Base-by-base conservation (phyloP, 2,329 filamentous ascomycete genomes). In the Colletotrichum sp. region DNA sequence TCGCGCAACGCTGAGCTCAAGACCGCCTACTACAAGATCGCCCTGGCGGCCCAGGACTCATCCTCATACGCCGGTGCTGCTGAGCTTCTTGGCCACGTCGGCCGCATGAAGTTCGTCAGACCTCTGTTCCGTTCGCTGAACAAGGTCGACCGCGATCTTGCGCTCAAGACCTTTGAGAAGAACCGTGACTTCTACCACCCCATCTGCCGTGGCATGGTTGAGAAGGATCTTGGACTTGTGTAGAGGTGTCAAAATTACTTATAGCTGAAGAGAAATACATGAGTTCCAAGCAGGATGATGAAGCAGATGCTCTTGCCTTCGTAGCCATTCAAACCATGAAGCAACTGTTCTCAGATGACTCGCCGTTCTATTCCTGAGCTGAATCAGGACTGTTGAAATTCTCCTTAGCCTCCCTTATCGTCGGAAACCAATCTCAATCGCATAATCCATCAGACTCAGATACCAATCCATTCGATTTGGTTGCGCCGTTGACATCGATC, bases 101-200 rank as follows among this genome's bases (percentile, higher is more conserved):
- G 97, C 15, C 88, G 97, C 71, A 98, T 99, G 97, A 98, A 98
- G 89, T 98, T 96, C 83, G 96, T 98, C 73, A 89, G 96, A 62
- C 95, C 96, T 27, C 84, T 98, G 80, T 98, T 93, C 85, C 90
- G 93, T 75, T 89, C 91, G 64, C 85, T 99, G 77, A 93, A 93
- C 79, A 91, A 92, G 82, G 90, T 94, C 51, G 93, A 98, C 84
- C 87, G 91, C 61, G 86, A 91, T 31, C 84, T 98, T 79, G 96
- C 97, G 0, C 84, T 96, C 67, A 87, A 91, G 81, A 98, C 96
- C 0, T 98, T 98, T 84, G 90, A 94, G 84, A 93, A 93, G 89
- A 93, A 98, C 82, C 94, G 90, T 84, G 93, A 95, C 76, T 98
- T 98, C 81, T 99, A 98, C 82, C 96, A 98, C 81, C 97, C 97